Conservation (phyloP, 345 rosid species). For the Eucalyptus erythrocorys region DNA sequence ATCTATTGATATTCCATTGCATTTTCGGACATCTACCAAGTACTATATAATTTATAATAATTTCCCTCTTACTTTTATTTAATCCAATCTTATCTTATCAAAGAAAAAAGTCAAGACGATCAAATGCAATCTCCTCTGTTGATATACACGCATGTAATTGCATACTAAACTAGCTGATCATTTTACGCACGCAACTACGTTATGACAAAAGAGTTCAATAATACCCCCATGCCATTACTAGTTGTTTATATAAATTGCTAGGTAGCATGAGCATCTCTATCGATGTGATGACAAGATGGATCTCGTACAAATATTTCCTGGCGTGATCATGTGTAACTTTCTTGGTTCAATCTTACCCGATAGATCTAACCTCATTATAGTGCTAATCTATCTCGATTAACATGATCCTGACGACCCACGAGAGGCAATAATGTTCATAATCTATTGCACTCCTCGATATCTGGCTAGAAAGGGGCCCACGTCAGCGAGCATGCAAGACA, state of each 20-base stretch:
- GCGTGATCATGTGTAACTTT: neutral
- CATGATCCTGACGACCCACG: neutral
- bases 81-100: neutral
- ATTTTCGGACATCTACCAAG: neutral
- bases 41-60: rapidly evolving
- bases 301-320: neutral
- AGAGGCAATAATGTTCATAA: neutral
- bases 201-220: neutral
- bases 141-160: neutral
- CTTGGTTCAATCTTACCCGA: neutral
- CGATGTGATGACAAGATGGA: neutral
- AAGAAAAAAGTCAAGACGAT: neutral
- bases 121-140: neutral
- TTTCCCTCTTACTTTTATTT: neutral
- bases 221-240: neutral
- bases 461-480: neutral
- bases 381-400: neutral
- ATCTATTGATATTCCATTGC: neutral
- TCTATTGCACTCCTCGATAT: neutral
- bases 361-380: neutral
- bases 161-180: neutral
- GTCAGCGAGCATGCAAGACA: neutral
- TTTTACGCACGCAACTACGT: neutral
- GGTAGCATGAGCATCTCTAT: neutral
- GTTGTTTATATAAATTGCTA: neutral